phyloP scores from a whole-genome alignment of 176 grass and related monocot species.

The Bothriochloa decipiens region DNA sequence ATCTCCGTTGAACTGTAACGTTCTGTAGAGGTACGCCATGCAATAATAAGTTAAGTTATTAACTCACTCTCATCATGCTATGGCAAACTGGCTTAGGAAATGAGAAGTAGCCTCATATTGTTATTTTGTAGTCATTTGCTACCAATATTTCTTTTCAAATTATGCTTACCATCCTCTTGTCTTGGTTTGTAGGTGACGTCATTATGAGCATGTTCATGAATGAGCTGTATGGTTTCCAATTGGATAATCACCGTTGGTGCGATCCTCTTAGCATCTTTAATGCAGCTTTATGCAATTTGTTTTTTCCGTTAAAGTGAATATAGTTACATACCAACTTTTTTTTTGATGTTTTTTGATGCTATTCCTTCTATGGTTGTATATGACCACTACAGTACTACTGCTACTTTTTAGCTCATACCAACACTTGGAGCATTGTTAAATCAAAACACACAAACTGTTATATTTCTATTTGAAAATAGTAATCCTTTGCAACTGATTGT shows the following conservation, averaged over 20 bases:
- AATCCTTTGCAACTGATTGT: background rate
- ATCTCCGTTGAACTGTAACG: background rate
- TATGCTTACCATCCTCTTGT: conserved; percentile 14
- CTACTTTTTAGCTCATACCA: background rate
- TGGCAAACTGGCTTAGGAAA: background rate
- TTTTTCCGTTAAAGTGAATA: conserved; percentile 3
- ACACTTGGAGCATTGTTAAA: conserved; percentile 21
- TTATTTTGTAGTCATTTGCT: conserved; percentile 18
- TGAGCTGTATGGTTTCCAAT: conserved; percentile 92
- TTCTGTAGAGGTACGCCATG: background rate
- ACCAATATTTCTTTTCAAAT: conserved; percentile 16
- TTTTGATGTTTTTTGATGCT: background rate
- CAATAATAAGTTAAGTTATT: background rate
- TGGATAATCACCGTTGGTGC: conserved; percentile 90
- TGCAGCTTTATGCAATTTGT: background rate
- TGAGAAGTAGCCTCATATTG: background rate
- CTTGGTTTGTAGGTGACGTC: conserved; percentile 71
- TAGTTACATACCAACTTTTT: conserved; percentile 5
- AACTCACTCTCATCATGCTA: background rate
- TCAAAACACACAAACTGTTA: background rate
- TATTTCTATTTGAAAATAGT: background rate
- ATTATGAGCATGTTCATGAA: conserved; percentile 99
- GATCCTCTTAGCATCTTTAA: conserved; percentile 34
- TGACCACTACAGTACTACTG: background rate
- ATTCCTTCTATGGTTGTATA: background rate